Conservation (phyloP, 768 basidiomycete genomes). For the Calocera cornea region DNA sequence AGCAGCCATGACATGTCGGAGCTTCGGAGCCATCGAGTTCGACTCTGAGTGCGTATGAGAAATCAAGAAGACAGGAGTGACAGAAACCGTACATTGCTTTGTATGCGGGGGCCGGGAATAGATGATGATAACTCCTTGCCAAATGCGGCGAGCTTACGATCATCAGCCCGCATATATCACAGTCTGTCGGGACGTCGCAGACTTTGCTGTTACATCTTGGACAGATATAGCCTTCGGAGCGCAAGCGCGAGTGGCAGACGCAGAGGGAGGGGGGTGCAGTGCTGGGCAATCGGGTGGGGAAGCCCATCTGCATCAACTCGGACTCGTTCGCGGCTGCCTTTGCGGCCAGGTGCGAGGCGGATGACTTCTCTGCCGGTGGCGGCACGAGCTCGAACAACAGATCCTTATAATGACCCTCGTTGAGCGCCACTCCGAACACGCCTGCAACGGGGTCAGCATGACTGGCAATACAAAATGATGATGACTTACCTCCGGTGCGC, state of each 20-base stretch:
- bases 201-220: slow-evolving; percentile 86
- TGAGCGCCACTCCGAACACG: slow-evolving; percentile 86
- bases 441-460: slow-evolving; percentile 30
- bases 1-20: slow-evolving; percentile 61
- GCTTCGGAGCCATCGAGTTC: slow-evolving; percentile 27
- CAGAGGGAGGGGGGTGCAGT: slow-evolving; percentile 73
- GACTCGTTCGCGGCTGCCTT: slow-evolving; percentile 55
- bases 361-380: slow-evolving; percentile 53
- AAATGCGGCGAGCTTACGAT: slow-evolving; percentile 96
- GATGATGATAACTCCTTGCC: slow-evolving; percentile 85
- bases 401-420: slow-evolving; percentile 95
- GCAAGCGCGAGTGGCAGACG: slow-evolving; percentile 85
- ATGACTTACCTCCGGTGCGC: slow-evolving; percentile 71
- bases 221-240: slow-evolving; percentile 87
- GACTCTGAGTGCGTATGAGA: slow-evolving; percentile 28
- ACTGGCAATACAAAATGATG: slow-evolving; percentile 4
- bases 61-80: slow-evolving; percentile 5
- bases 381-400: slow-evolving; percentile 90
- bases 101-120: slow-evolving; percentile 88
- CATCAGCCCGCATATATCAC: slow-evolving; percentile 93
- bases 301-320: slow-evolving; percentile 99
- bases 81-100: slow-evolving; percentile 54
- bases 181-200: slow-evolving; percentile 97
- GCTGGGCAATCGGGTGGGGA: slow-evolving; percentile 82
- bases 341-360: slow-evolving; percentile 9